phyloP scores from a whole-genome alignment of 257 asterid genomes.

The Solanum sejunctum region DNA sequence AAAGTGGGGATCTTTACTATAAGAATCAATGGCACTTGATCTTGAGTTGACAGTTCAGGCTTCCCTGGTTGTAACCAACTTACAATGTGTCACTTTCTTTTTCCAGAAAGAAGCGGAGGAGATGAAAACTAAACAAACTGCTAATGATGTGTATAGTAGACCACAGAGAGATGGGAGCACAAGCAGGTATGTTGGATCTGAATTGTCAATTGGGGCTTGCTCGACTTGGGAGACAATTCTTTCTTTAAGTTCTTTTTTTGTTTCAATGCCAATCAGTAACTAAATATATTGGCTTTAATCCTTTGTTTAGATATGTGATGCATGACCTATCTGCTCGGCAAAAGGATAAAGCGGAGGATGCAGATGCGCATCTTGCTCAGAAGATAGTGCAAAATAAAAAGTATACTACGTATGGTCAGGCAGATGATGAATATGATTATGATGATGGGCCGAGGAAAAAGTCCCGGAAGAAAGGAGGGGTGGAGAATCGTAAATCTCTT shows the following conservation, averaged over 20 bases:
- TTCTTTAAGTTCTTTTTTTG: not conserved
- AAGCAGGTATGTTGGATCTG: constrained; percentile 40
- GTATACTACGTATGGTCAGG: constrained; percentile 46
- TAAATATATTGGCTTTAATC: not conserved
- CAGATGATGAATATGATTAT: constrained; percentile 91
- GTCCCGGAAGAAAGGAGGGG: constrained; percentile 46
- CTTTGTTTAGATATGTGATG: constrained; percentile 39
- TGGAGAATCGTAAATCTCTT: constrained; percentile 21
- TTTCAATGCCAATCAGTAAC: not conserved
- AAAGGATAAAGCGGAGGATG: constrained; percentile 75
- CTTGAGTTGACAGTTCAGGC: not conserved
- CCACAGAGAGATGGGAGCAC: constrained; percentile 48
- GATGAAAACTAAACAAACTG: constrained; percentile 25
- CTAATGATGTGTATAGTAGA: constrained; percentile 27
- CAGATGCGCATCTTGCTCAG: constrained; percentile 74
- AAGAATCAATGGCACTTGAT: not conserved
- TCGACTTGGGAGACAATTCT: not conserved
- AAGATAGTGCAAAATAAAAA: constrained; percentile 52
- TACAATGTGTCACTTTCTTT: constrained; percentile 1
- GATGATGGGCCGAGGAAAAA: constrained; percentile 73
- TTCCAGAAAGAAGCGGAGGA: constrained; percentile 62
- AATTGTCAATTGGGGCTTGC: not conserved
- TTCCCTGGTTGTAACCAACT: not conserved
- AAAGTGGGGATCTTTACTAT: not conserved
- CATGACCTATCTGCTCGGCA: constrained; percentile 52